These are phyloP conservation scores for Penicillium vulpinum DNA, from an alignment of 2,329 filamentous ascomycete genomes.

Conservation along the genomic window DNA sequence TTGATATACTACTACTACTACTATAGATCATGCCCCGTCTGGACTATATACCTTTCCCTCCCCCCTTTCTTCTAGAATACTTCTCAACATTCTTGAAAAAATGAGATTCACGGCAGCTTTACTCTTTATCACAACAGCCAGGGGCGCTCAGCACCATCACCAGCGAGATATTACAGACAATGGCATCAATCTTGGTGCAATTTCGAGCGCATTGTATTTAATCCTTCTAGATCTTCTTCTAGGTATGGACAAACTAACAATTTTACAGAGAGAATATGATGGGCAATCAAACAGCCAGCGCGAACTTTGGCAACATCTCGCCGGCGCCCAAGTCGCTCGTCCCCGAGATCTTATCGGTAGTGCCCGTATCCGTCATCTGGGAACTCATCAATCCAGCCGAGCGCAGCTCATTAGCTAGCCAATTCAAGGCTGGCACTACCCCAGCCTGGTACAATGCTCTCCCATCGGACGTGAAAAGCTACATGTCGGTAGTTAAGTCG, in stretches of 20 bases:
- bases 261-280: conserved; percentile 13
- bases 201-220: conserved; percentile 24
- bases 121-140: conserved; percentile 18
- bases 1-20: too few species aligned
- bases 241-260: neutral
- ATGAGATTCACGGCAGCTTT: conserved; percentile 21
- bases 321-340: conserved; percentile 34
- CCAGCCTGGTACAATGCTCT: conserved; percentile 35
- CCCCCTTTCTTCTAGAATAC: neutral
- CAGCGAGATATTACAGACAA: conserved; percentile 13
- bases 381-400: conserved; percentile 31
- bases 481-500: conserved; percentile 32
- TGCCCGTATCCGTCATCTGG: conserved; percentile 33
- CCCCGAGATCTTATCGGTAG: conserved; percentile 31
- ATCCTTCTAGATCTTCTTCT: neutral
- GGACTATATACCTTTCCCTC: neutral
- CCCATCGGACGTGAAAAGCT: conserved; percentile 34
- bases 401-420: conserved; percentile 32
- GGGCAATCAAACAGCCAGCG: conserved; percentile 24
- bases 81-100: neutral
- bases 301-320: conserved; percentile 35
- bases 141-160: conserved; percentile 13
- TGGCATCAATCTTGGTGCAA: conserved; percentile 20
- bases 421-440: conserved; percentile 34
- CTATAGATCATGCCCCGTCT: neutral